A percentile compares a stretch with the other conserved stretches of the same genome.
These are phyloP conservation scores for Dalechampia spathulata DNA, from an alignment of 441 rosid species.

Conservation along the genomic window DNA sequence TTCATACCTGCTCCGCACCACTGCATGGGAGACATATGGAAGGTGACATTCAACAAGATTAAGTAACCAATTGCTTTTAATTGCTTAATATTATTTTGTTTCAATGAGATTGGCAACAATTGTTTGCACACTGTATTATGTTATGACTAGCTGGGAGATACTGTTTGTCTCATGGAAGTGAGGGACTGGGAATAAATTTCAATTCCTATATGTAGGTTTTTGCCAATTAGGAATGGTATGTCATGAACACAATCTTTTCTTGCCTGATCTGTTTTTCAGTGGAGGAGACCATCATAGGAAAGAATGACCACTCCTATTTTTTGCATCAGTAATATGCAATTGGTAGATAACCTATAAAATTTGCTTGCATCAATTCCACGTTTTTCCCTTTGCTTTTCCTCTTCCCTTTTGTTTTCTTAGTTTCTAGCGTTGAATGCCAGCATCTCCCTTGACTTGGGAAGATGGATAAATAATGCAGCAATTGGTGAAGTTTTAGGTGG, in stretches of 20 bases:
- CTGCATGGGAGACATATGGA: conserved; percentile 97
- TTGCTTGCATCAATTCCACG: neutral
- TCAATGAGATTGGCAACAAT: neutral
- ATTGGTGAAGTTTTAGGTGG: too few relatives aligned
- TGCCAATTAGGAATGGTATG: neutral
- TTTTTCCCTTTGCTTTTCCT: neutral
- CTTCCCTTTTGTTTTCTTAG: too few relatives aligned
- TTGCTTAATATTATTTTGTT: conserved; percentile 6
- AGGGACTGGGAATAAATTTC: neutral
- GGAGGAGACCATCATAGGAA: neutral
- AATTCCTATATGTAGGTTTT: neutral
- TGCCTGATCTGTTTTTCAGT: conserved; percentile 1
- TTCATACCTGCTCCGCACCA: conserved; percentile 83
- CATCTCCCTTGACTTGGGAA: too few relatives aligned
- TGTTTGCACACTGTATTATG: neutral
- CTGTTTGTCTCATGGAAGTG: neutral
- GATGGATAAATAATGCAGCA: too few relatives aligned
- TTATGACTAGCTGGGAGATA: neutral
- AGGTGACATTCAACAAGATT: conserved; percentile 42
- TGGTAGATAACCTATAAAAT: neutral
- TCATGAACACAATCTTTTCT: neutral
- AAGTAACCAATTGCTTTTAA: neutral
- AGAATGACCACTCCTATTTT: neutral
- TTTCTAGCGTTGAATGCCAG: too few relatives aligned
- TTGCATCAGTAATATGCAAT: neutral